Evolutionary conservation across 2,329 filamentous ascomycete species (phyloP).

Genomic region (Penicillium sp.): DNA sequence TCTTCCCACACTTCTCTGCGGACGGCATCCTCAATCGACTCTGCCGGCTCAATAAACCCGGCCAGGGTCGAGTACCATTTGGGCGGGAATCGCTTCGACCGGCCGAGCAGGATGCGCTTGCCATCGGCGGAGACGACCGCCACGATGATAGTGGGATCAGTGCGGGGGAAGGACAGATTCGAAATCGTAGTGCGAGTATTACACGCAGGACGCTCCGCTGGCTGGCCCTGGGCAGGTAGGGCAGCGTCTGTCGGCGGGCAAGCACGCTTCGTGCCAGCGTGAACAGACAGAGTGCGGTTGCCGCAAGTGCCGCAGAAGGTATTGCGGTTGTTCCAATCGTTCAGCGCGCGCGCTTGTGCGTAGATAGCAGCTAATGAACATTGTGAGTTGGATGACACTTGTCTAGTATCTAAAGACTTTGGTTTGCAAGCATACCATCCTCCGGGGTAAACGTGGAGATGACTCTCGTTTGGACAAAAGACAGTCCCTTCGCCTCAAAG

Average conservation of each 20-base stretch:
- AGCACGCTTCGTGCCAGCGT: slow-evolving; percentile 44
- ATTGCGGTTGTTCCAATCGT: slow-evolving; percentile 93
- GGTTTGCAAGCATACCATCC: slow-evolving; percentile 50
- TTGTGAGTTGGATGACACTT: background rate
- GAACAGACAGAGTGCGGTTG: slow-evolving; percentile 61
- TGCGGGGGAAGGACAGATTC: slow-evolving; percentile 87
- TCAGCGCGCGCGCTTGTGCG: slow-evolving; percentile 77
- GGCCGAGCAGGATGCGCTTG: slow-evolving; percentile 73
- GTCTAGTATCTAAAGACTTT: background rate
- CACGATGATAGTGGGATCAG: slow-evolving; percentile 93
- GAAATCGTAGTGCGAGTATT: slow-evolving; percentile 78
- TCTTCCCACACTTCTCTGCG: slow-evolving; percentile 84
- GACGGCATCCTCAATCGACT: slow-evolving; percentile 80
- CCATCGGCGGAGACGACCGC: slow-evolving; percentile 80
- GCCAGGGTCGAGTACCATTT: slow-evolving; percentile 86
- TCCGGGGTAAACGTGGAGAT: slow-evolving; percentile 57
- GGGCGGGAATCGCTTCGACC: slow-evolving; percentile 75
- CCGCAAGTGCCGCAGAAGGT: slow-evolving; percentile 90
- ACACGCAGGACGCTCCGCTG: slow-evolving; percentile 60
- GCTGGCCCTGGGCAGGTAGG: slow-evolving; percentile 26
- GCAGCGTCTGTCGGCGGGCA: slow-evolving; percentile 45
- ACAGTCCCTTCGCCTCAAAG: slow-evolving; percentile 58
- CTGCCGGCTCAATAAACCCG: slow-evolving; percentile 79
- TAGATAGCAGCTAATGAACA: slow-evolving; percentile 69
- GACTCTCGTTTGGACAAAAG: slow-evolving; percentile 64